These are phyloP conservation scores for Talaromyces adpressus DNA, from an alignment of 495 filamentous ascomycete species.

Conservation along the genomic window DNA sequence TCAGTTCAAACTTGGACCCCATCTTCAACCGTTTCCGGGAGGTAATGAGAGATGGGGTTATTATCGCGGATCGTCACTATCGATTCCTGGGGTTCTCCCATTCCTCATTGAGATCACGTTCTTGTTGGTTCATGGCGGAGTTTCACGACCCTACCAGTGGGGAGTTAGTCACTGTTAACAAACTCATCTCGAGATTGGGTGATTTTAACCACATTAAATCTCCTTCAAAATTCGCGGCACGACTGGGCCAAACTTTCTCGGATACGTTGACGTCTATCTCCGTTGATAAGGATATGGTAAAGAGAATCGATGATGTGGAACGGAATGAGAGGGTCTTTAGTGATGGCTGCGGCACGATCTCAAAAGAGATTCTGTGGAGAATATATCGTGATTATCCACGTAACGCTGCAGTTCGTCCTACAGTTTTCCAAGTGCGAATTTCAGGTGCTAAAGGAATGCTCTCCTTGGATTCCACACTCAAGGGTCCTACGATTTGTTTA, in stretches of 20 bases:
- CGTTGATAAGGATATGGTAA: conserved; percentile 13
- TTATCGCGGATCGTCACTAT: conserved; percentile 57
- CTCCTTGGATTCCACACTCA: conserved; percentile 52
- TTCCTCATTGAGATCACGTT: conserved; percentile 53
- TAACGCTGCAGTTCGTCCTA: conserved; percentile 18
- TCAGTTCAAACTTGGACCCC: conserved; percentile 40
- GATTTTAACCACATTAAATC: conserved; percentile 55
- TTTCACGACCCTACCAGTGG: conserved; percentile 47
- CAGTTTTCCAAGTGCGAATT: conserved; percentile 65
- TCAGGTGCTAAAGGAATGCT: conserved; percentile 69
- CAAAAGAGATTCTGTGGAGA: conserved; percentile 19
- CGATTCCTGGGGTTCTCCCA: conserved; percentile 76
- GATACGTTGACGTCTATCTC: conserved; percentile 54
- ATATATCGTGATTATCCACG: conserved; percentile 9
- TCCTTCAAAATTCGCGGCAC: conserved; percentile 70
- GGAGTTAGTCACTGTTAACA: conserved; percentile 30
- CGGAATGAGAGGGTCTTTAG: conserved; percentile 49
- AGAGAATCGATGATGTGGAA: conserved; percentile 34
- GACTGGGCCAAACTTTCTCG: conserved; percentile 79
- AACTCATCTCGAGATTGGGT: conserved; percentile 56
- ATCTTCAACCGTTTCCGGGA: conserved; percentile 51
- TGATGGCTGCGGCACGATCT: conserved; percentile 74
- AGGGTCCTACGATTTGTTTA: conserved; percentile 47
- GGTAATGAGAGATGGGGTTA: conserved; percentile 48
- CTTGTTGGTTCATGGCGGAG: conserved; percentile 52